Conservation (phyloP, 345 rosid genomes). For the Theobroma cacao region DNA sequence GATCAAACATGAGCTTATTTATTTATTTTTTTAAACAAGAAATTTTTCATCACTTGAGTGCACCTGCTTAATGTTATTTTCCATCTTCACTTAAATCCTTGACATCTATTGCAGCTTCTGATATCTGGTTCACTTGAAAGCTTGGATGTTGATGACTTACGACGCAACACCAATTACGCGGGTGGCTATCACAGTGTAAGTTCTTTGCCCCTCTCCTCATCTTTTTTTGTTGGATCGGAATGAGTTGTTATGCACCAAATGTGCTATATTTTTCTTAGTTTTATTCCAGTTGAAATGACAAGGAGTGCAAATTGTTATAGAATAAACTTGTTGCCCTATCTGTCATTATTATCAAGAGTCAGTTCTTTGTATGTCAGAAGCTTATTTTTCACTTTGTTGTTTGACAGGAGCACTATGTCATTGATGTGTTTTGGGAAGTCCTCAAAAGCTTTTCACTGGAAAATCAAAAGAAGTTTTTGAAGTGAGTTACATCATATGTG, state of each 20-base stretch:
- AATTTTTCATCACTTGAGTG: not conserved
- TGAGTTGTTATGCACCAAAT: not conserved
- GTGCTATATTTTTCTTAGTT: not conserved
- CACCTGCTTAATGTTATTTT: not conserved
- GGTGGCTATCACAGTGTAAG: constrained; percentile 91
- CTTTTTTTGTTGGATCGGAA: constrained; percentile 6
- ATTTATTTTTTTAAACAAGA: too few species aligned
- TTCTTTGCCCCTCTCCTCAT: constrained; percentile 11
- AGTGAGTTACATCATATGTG: constrained; percentile 47
- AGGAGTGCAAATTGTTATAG: not conserved
- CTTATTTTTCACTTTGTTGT: constrained; percentile 5
- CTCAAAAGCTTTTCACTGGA: constrained; percentile 82
- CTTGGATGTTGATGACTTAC: constrained; percentile 94
- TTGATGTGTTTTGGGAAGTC: constrained; percentile 97
- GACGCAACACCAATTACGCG: constrained; percentile 69
- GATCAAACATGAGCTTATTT: not conserved
- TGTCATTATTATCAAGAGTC: constrained; percentile 1
- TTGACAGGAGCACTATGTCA: constrained; percentile 90
- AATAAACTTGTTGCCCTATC: not conserved
- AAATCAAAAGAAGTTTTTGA: constrained; percentile 86
- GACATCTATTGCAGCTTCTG: constrained; percentile 53
- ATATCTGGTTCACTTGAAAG: constrained; percentile 96
- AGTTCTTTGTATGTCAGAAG: not conserved
- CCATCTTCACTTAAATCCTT: constrained; percentile 3
- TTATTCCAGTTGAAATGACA: not conserved